Conservation (phyloP, 805 yeast species). For the Cyberlindnera mrakii region DNA sequence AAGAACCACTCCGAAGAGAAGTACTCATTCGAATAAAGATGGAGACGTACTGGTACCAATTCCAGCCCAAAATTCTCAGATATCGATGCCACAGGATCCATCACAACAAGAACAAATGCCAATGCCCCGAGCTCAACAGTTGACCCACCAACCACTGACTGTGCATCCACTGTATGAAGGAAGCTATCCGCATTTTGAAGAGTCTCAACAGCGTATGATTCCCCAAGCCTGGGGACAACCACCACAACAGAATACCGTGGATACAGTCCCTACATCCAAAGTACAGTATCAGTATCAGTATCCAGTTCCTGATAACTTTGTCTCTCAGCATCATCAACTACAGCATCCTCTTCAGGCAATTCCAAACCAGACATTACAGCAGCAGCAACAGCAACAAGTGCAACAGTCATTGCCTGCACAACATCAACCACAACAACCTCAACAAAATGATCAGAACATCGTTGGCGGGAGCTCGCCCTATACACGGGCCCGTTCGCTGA, state of each 20-base stretch:
- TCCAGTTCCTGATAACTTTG: conserved; percentile 4
- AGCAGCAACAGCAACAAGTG: conserved; percentile 5
- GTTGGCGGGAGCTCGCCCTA: conserved; percentile 6
- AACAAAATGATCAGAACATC: background rate
- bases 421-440: conserved; percentile 7
- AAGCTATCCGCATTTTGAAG: conserved; percentile 1
- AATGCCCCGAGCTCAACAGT: background rate
- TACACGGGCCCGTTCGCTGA: conserved; percentile 19
- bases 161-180: background rate
- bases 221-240: conserved; percentile 8
- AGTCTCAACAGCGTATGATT: conserved; percentile 2
- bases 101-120: conserved; percentile 1
- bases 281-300: conserved; percentile 4
- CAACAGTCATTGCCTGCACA: conserved; percentile 3
- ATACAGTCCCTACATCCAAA: conserved; percentile 5
- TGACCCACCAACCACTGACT: background rate
- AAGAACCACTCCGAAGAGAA: background rate
- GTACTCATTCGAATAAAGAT: conserved; percentile 4
- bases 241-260: conserved; percentile 2
- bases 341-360: background rate
- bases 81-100: conserved; percentile 1
- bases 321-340: background rate
- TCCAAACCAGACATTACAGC: background rate
- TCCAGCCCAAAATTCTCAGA: background rate
- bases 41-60: background rate